These are phyloP conservation scores for Parastagonospora avenae DNA, from an alignment of 2,329 filamentous ascomycete species.

Conservation along the genomic window DNA sequence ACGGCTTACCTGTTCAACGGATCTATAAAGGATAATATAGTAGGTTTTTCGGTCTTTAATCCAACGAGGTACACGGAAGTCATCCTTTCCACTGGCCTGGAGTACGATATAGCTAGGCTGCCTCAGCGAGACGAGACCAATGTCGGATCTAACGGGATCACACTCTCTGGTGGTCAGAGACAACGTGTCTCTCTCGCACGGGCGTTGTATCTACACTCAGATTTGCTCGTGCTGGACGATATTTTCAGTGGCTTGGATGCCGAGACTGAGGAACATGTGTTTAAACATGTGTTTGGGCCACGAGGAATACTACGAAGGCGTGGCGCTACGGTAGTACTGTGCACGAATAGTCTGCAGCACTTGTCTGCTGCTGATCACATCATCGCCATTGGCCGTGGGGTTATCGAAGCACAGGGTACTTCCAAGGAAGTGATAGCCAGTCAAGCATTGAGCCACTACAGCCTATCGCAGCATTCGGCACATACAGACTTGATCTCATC, in stretches of 20 bases:
- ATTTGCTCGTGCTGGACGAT: conserved; percentile 55
- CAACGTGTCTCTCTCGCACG: conserved; percentile 56
- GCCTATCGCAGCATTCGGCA: too few species aligned
- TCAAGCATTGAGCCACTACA: background rate
- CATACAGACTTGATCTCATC: too few species aligned
- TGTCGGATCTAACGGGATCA: conserved; percentile 54
- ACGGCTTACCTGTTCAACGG: conserved; percentile 36
- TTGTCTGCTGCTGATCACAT: conserved; percentile 16
- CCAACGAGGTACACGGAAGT: conserved; percentile 14
- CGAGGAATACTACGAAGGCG: conserved; percentile 48
- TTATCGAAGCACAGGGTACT: conserved; percentile 33
- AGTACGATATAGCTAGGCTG: conserved; percentile 8
- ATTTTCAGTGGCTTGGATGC: conserved; percentile 55
- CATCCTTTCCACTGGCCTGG: conserved; percentile 11
- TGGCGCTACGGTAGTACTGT: conserved; percentile 21
- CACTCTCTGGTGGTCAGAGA: conserved; percentile 57
- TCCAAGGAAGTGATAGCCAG: conserved; percentile 36
- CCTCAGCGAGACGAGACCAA: conserved; percentile 41
- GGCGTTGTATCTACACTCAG: conserved; percentile 53
- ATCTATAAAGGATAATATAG: conserved; percentile 18
- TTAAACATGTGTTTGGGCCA: conserved; percentile 49
- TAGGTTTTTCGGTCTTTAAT: conserved; percentile 9
- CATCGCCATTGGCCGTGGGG: conserved; percentile 7
- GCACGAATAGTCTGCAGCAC: conserved; percentile 15
- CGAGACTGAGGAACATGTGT: conserved; percentile 53